A percentile compares a stretch with the other conserved stretches of the same genome.
Conservation (phyloP, 2,329 filamentous ascomycete genomes). For the Bipolaris sorokiniana region DNA sequence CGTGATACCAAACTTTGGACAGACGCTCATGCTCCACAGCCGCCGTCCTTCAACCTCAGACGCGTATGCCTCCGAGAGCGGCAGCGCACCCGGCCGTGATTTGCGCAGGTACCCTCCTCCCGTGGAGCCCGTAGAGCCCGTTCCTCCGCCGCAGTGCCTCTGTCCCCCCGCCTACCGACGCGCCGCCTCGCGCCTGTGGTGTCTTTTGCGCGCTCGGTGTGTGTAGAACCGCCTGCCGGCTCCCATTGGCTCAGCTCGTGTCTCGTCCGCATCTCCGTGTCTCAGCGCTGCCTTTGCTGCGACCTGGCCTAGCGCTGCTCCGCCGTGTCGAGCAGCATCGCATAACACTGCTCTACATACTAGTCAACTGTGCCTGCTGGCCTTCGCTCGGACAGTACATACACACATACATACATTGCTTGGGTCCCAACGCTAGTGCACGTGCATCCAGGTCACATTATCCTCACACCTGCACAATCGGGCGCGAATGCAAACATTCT, state of each 20-base stretch:
- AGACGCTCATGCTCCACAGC: not conserved
- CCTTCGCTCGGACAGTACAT: no score
- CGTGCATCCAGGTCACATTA: slow-evolving; percentile 7
- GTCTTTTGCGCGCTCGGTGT: slow-evolving; percentile 22
- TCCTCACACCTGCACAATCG: slow-evolving; percentile 2
- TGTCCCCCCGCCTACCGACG: slow-evolving; percentile 2
- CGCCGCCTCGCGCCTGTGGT: slow-evolving; percentile 24
- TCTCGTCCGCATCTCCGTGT: slow-evolving; percentile 46
- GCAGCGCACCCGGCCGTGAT: not conserved
- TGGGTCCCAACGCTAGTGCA: not conserved
- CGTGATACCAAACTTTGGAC: not conserved
- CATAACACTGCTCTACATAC: not conserved
- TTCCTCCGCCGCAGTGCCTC: slow-evolving; percentile 11
- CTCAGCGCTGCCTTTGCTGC: slow-evolving; percentile 24
- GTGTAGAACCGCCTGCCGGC: slow-evolving; percentile 12
- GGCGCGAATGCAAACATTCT: slow-evolving; percentile 6
- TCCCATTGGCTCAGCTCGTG: slow-evolving; percentile 35
- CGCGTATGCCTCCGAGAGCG: not conserved
- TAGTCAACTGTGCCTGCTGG: not conserved
- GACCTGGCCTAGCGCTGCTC: not conserved
- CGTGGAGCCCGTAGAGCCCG: slow-evolving; percentile 12
- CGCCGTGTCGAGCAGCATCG: slow-evolving; percentile 22
- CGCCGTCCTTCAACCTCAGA: not conserved
- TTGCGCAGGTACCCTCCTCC: slow-evolving; percentile 4
- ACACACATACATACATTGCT: not conserved